These are phyloP conservation scores for Coccomyxa sp. DNA, from an alignment of 139 green algal species.

Conservation along the genomic window DNA sequence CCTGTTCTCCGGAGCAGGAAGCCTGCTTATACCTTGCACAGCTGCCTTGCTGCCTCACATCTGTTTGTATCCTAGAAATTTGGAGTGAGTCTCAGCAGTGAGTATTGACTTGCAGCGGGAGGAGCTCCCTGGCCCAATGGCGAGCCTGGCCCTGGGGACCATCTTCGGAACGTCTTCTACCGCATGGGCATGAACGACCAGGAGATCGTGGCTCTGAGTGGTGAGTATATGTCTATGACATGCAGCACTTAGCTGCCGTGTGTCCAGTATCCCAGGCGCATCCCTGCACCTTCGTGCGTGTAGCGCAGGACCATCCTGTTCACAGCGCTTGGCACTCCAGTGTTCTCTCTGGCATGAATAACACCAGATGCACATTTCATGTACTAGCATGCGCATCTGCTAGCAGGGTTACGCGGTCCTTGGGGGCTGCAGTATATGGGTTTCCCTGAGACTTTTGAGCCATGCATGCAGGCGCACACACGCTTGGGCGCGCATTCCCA, in stretches of 20 bases:
- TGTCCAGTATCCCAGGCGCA: too few species aligned
- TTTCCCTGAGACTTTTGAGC: too few species aligned
- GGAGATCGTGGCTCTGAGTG: conserved; percentile 60
- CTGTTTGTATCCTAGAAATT: background rate
- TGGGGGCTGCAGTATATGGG: too few species aligned
- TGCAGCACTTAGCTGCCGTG: too few species aligned
- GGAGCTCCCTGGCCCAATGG: conserved; percentile 47
- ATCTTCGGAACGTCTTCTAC: conserved; percentile 76
- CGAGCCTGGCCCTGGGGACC: conserved; percentile 31
- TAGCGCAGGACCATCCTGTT: too few species aligned
- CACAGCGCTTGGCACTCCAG: too few species aligned
- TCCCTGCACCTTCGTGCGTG: too few species aligned
- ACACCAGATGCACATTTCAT: too few species aligned
- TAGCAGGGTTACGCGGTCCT: too few species aligned
- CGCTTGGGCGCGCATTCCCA: conserved; percentile 48
- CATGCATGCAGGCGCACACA: conserved; percentile 63
- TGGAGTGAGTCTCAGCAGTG: background rate
- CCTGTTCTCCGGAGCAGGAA: background rate
- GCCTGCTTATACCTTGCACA: background rate
- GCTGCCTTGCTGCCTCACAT: background rate
- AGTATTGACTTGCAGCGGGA: conserved; percentile 11
- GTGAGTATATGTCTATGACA: conserved; percentile 23
- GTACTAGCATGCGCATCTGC: too few species aligned
- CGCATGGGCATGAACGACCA: conserved; percentile 80
- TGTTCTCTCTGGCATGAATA: too few species aligned